A percentile compares a stretch with the other conserved stretches of the same genome.
Evolutionary conservation across 2,329 filamentous ascomycete species (phyloP).

Genomic region (Waltergamsia citrina): DNA sequence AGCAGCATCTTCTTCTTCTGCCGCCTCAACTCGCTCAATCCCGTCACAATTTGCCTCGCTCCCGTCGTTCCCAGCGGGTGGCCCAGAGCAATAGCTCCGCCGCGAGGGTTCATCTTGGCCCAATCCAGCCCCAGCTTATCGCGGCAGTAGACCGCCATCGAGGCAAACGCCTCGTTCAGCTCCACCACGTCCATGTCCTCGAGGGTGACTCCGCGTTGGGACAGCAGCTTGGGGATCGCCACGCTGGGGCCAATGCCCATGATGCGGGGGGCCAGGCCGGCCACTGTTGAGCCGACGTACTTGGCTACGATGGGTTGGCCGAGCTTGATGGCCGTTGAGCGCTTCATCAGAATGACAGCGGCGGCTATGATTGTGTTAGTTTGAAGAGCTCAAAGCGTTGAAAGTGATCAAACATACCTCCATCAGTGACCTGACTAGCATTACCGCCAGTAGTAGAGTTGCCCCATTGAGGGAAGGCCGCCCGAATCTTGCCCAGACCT

Average conservation of each 20-base stretch:
- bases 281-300: constrained; percentile 84
- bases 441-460: constrained; percentile 85
- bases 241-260: constrained; percentile 87
- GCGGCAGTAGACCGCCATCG: constrained; percentile 92
- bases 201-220: constrained; percentile 66
- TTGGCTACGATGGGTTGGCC: constrained; percentile 90
- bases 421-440: constrained; percentile 90
- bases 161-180: constrained; percentile 96
- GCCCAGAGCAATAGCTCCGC: constrained; percentile 74
- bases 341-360: constrained; percentile 87
- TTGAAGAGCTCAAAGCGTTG: not conserved
- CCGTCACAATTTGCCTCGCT: constrained; percentile 76
- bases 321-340: constrained; percentile 76
- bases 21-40: constrained; percentile 73
- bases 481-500: constrained; percentile 70
- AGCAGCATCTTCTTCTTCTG: constrained; percentile 85
- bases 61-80: constrained; percentile 77
- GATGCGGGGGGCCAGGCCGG: constrained; percentile 83
- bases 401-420: constrained; percentile 40
- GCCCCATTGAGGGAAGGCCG: constrained; percentile 86
- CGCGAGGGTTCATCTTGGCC: constrained; percentile 71
- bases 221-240: constrained; percentile 73
- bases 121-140: constrained; percentile 61
- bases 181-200: constrained; percentile 85
- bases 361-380: constrained; percentile 44